Evolutionary conservation across 2,329 filamentous ascomycete genomes (phyloP), one percentile per base, ranked within the genome.

Genomic region (Xylaria polymorpha): DNA sequence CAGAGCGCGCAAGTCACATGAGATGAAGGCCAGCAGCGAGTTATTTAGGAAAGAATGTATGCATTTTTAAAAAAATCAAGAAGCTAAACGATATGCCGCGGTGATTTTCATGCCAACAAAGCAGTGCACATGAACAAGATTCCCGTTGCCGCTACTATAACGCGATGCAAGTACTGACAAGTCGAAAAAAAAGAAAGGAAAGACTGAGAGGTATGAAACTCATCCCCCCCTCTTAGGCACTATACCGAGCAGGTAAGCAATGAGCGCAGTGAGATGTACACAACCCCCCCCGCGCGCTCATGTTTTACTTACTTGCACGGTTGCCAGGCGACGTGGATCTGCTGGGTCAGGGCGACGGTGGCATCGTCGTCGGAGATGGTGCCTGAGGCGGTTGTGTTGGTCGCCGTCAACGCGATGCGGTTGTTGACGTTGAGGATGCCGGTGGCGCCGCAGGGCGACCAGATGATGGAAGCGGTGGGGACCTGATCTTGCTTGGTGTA

Each of bases 391-490:
- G 72, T 75, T 55, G 71, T 44, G 75, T 82, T 80, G 66, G 74
- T 76, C 74, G 78, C 79, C 62, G 79, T 80, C 56, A 84, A 76
- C 20, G 80, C 79, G 61, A 84, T 81, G 71, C 82, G 81, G 79
- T 83, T 84, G 78, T 83, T 84, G 75, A 84, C 77, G 77, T 84
- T 84, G 74, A 84, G 80, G 71, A 84, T 83, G 61, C 83, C 83
- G 58, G 74, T 80, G 67, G 81, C 81, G 65, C 83, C 83, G 75
- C 83, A 84, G 4, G 82, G 83, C 64, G 82, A 81, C 77, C 78
- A 84, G 76, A 84, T 83, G 74, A 82, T 75, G 63, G 80, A 81
- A 18, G 82, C 80, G 1, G 82, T 84, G 37, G 82, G 82, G 41
- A 84, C 75, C 70, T 78, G 75, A 76, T 84, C 83, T 67, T 80